phyloP scores from a whole-genome alignment of 116 monocot species.

The Trichopus zeylanicus region DNA sequence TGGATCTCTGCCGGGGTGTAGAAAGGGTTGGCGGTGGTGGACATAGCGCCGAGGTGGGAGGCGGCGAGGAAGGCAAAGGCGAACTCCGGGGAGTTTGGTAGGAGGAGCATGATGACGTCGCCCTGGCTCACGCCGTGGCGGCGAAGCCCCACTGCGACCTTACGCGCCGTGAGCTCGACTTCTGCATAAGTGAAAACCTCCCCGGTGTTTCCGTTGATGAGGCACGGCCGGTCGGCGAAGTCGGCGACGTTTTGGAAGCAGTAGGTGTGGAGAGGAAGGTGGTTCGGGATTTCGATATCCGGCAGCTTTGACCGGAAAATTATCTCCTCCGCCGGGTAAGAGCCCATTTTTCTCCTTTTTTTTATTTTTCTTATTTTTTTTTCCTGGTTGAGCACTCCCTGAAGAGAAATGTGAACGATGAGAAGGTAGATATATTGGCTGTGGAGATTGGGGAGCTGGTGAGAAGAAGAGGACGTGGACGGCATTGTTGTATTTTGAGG shows the following conservation, averaged over 20 bases:
- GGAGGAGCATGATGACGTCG: slow-evolving; percentile 38
- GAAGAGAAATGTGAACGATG: neutral
- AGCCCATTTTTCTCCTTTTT: slow-evolving; percentile 12
- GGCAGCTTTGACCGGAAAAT: slow-evolving; percentile 63
- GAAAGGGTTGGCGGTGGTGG: slow-evolving; percentile 56
- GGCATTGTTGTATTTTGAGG: neutral
- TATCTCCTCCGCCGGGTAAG: slow-evolving; percentile 12
- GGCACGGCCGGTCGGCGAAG: slow-evolving; percentile 23
- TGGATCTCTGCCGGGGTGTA: slow-evolving; percentile 35
- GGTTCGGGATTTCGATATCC: slow-evolving; percentile 43
- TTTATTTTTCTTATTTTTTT: neutral
- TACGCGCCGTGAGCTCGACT: slow-evolving; percentile 25
- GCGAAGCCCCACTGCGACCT: slow-evolving; percentile 22
- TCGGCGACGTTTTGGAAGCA: slow-evolving; percentile 28
- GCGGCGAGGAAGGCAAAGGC: slow-evolving; percentile 42
- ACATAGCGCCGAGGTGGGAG: slow-evolving; percentile 35
- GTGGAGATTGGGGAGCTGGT: slow-evolving; percentile 5
- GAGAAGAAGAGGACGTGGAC: neutral
- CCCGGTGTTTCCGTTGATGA: slow-evolving; percentile 35
- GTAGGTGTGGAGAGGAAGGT: slow-evolving; percentile 41
- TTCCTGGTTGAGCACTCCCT: slow-evolving; percentile 7
- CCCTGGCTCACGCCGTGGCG: slow-evolving; percentile 20
- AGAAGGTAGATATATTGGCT: slow-evolving; percentile 11
- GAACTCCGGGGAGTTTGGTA: slow-evolving; percentile 45
- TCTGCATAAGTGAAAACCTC: slow-evolving; percentile 27